A percentile compares a stretch with the other conserved stretches of the same genome.
phyloP scores from a whole-genome alignment of 192 early-diverging fungal genomes.

The Entophlyctis helioformis region DNA sequence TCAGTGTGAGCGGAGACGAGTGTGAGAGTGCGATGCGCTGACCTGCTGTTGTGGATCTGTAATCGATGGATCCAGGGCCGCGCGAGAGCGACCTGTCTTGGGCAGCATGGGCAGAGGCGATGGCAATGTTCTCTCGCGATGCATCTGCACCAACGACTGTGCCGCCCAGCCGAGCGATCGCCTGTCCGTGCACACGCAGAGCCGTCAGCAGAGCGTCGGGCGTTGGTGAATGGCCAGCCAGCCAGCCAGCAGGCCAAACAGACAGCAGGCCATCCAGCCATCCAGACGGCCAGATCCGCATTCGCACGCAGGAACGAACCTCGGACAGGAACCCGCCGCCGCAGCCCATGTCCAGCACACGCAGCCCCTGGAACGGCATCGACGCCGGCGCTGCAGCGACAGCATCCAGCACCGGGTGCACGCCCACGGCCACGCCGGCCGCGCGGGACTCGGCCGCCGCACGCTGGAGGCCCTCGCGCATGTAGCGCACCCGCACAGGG shows the following conservation, averaged over 20 bases:
- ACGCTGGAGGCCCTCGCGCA: slow-evolving; percentile 33
- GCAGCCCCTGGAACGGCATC: slow-evolving; percentile 34
- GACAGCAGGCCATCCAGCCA: background rate
- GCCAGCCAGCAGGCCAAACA: too few species aligned
- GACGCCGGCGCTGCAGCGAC: background rate
- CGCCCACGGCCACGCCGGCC: slow-evolving; percentile 4
- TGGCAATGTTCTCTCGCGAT: slow-evolving; percentile 64
- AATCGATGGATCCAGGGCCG: slow-evolving; percentile 41
- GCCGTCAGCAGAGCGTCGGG: too few species aligned
- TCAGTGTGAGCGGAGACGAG: too few species aligned
- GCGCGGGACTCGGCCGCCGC: background rate
- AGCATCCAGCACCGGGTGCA: background rate
- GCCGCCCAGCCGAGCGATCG: slow-evolving; percentile 66
- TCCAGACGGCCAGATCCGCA: background rate
- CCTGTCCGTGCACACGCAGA: too few species aligned
- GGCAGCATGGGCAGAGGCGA: slow-evolving; percentile 60
- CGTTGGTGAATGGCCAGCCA: too few species aligned
- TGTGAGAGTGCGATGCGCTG: slow-evolving; percentile 1
- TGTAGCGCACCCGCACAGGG: slow-evolving; percentile 51
- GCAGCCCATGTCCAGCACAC: slow-evolving; percentile 83
- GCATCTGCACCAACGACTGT: slow-evolving; percentile 75
- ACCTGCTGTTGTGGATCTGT: slow-evolving; percentile 56
- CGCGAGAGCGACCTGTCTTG: slow-evolving; percentile 51
- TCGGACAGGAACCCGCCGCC: slow-evolving; percentile 87
- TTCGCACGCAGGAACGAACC: slow-evolving; percentile 15